Conservation (phyloP, 2,329 filamentous ascomycete genomes). For the Tolypocladium inflatum region DNA sequence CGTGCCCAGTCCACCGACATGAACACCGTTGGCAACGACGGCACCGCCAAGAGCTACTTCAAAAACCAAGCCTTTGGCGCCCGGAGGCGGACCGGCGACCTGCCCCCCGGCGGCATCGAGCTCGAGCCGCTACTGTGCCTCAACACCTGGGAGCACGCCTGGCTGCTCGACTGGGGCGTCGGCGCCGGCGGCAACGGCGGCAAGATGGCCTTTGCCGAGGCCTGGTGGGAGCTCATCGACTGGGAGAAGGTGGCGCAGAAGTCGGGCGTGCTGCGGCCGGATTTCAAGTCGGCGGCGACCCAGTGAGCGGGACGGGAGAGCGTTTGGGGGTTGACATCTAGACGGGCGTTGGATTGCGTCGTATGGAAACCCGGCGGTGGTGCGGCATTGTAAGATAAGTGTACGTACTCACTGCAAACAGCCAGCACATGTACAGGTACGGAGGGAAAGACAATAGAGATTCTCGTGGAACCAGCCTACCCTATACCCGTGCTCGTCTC, state of each 20-base stretch:
- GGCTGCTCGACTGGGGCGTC: constrained; percentile 69
- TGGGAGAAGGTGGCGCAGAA: constrained; percentile 62
- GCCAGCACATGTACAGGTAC: not conserved
- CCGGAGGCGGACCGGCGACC: constrained; percentile 17
- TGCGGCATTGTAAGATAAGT: not conserved
- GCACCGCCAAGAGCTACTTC: constrained; percentile 27
- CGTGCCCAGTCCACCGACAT: constrained; percentile 61
- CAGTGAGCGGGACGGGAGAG: constrained; percentile 1
- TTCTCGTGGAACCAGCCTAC: not conserved
- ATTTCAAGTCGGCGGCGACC: constrained; percentile 18
- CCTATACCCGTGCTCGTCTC: not conserved
- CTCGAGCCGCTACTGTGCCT: constrained; percentile 76
- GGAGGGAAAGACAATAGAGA: not conserved
- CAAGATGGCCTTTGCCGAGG: constrained; percentile 65
- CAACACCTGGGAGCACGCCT: constrained; percentile 95
- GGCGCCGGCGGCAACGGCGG: constrained; percentile 50
- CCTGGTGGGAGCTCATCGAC: constrained; percentile 83
- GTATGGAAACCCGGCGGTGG: not conserved
- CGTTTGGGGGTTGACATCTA: not conserved
- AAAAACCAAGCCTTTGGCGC: constrained; percentile 24
- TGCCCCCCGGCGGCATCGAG: constrained; percentile 57
- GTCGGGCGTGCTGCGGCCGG: constrained; percentile 22
- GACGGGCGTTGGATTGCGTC: not conserved
- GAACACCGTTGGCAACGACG: constrained; percentile 46
- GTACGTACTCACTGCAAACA: not conserved